Evolutionary conservation across 2,329 filamentous ascomycete genomes (phyloP).

Genomic region (Colletotrichum eleusines): DNA sequence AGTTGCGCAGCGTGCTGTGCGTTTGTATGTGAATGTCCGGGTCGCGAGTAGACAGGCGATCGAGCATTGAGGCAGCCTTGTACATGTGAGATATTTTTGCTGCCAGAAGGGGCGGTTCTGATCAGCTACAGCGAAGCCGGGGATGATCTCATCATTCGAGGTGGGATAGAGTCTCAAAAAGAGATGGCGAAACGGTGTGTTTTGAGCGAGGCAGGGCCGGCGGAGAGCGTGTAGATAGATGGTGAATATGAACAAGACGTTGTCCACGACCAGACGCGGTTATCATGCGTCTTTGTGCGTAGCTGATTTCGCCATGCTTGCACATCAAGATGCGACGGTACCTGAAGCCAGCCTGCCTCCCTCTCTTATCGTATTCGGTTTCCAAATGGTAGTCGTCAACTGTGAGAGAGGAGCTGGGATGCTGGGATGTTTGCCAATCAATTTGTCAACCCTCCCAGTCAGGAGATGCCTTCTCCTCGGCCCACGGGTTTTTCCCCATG

Average conservation of each 20-base stretch:
- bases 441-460: neutral
- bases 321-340: neutral
- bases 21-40: neutral
- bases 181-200: neutral
- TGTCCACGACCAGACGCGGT: neutral
- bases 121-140: neutral
- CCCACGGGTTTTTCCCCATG: neutral
- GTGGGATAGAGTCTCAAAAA: neutral
- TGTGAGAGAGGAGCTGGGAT: neutral
- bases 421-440: neutral
- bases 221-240: neutral
- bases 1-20: neutral
- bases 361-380: too few species aligned
- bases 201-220: neutral
- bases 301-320: neutral
- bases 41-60: neutral
- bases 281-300: neutral
- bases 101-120: neutral
- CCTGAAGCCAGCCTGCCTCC: neutral
- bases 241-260: neutral
- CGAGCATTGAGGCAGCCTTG: neutral
- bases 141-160: neutral
- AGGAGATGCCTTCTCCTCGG: constrained; percentile 6
- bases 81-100: neutral
- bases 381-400: neutral